phyloP scores from a whole-genome alignment of 2,329 filamentous ascomycete genomes.

The Fusarium hainanense region DNA sequence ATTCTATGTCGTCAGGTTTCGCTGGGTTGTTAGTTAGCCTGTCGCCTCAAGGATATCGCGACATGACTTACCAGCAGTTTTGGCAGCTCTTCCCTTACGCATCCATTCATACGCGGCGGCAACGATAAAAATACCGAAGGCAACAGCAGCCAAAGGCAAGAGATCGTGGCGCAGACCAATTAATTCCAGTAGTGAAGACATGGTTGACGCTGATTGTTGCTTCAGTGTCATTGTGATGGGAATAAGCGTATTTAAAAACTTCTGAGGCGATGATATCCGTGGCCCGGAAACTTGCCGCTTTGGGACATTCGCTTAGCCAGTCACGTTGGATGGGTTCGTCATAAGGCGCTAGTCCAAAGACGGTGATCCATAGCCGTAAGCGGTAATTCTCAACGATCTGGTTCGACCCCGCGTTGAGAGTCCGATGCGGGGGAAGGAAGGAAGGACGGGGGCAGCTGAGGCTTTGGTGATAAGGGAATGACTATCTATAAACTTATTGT shows the following conservation, averaged over 20 bases:
- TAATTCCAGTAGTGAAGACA: not conserved
- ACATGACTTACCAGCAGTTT: not conserved
- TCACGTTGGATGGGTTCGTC: not conserved
- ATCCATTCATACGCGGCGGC: not conserved
- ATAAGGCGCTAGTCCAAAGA: not conserved
- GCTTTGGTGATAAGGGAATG: not conserved
- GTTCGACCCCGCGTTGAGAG: not conserved
- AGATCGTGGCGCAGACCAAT: not conserved
- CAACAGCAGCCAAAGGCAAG: not conserved
- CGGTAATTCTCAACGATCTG: not conserved
- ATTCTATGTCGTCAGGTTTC: not conserved
- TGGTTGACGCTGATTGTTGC: not conserved
- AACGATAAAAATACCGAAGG: not conserved
- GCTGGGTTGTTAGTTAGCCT: not conserved
- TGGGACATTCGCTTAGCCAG: not conserved
- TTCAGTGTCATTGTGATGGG: not conserved
- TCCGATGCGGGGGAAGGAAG: not conserved
- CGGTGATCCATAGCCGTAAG: not conserved
- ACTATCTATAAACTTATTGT: not conserved
- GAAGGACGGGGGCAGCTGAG: no score
- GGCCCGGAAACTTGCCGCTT: constrained; percentile 14
- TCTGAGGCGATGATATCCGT: not conserved
- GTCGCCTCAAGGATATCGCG: accelerated
- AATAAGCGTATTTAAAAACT: not conserved
- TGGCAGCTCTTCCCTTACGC: not conserved